Evolutionary conservation across 176 grass and related monocot genomes (phyloP), one percentile per base, ranked within the genome.

Genomic region (Eleusine coracana): DNA sequence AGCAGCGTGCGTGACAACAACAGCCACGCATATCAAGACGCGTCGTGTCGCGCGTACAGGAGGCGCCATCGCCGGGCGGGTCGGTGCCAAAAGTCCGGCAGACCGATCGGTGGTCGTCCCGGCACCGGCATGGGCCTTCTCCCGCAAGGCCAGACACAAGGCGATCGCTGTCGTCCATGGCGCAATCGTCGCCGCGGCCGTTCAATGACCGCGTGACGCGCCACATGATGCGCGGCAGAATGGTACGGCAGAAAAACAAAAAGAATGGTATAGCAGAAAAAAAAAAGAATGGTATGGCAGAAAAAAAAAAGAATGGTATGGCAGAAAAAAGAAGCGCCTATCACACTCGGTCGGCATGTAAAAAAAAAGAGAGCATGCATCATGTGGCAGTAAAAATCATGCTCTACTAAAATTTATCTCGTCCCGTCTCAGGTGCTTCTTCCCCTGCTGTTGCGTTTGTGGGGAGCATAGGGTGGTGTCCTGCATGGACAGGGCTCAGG

Each of bases 381-480:
- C 31, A 34, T 34, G 31, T 34, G 31, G 31, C 31, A 34, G 31
- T 34, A 34, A 34, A 34, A 34, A 34, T 34, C 2, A 34, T 34
- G 31, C 31, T 34, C 31, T 34, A 34, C 31, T 2, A 25, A 25
- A 25, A 25, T 25, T 25, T 25, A 25, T 25, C 25, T 25, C 25
- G 25, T 34, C 31, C 2, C 44, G 44, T 46, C 14, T 52, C 4
- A 80, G 71, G 55, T 81, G 55, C 21, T 39, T 82, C 46, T 58
- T 77, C 46, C 52, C 21, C 29, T 49, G 58, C 34, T 90, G 88
- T 49, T 90, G 73, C 73, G 73, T 73, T 25, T 4, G 67, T 60
- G 78, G 83, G 88, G 83, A 82, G 78, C 78, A 78, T 56, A 42
- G 45, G 66, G 55, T 15, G 39, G 87, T 82, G 79, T 31, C 66